These are phyloP conservation scores for Aspergillus taichungensis DNA, from an alignment of 495 filamentous ascomycete genomes.

Conservation along the genomic window DNA sequence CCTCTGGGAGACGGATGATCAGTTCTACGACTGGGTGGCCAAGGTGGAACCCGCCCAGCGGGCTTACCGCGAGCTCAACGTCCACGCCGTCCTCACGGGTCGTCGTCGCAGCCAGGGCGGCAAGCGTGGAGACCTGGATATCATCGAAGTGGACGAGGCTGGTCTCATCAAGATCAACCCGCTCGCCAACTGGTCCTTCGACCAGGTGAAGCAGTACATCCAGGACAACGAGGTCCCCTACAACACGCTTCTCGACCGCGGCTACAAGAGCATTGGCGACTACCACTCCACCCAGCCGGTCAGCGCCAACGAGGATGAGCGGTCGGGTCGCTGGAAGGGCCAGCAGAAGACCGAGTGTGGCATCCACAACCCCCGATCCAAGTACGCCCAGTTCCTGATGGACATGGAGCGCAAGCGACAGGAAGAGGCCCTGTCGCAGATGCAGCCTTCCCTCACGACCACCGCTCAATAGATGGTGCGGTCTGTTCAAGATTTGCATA, in stretches of 20 bases:
- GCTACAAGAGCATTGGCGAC: conserved; percentile 96
- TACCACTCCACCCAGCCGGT: conserved; percentile 96
- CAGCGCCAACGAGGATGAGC: conserved; percentile 84
- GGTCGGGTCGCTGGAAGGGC: conserved; percentile 96
- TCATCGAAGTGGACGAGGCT: conserved; percentile 87
- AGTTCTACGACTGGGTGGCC: conserved; percentile 92
- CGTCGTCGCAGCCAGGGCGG: conserved; percentile 88
- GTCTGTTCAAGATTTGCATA: conserved; percentile 11
- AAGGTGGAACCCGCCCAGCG: conserved; percentile 96
- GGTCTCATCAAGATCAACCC: conserved; percentile 97
- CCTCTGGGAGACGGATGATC: conserved; percentile 77
- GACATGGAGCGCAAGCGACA: conserved; percentile 66
- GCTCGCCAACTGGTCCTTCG: conserved; percentile 91
- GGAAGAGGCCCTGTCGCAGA: conserved; percentile 47
- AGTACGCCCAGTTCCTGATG: conserved; percentile 76
- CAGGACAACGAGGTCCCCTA: conserved; percentile 81
- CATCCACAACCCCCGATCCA: conserved; percentile 92
- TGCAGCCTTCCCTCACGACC: conserved; percentile 28
- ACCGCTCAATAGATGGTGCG: conserved; percentile 16
- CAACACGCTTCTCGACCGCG: conserved; percentile 79
- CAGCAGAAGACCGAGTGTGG: conserved; percentile 93
- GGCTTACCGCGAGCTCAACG: conserved; percentile 79
- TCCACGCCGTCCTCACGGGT: conserved; percentile 91
- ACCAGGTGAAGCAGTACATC: conserved; percentile 82
- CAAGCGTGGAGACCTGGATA: conserved; percentile 76